Evolutionary conservation across 352 stramenopile genomes (phyloP).

Genomic region (Globisporangium echinulatum): DNA sequence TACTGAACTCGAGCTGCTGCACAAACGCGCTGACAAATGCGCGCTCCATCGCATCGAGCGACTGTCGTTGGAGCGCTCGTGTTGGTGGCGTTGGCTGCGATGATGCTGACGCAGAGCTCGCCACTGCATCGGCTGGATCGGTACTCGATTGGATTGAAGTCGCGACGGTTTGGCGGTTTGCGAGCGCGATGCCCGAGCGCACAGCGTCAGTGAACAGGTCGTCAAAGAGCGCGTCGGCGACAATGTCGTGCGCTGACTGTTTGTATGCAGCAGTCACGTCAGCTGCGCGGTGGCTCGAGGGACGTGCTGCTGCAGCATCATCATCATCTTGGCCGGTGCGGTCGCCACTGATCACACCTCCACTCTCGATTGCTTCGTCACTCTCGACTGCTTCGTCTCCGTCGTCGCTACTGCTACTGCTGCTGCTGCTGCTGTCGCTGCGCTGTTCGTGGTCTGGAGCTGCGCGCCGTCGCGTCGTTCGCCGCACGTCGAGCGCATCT

Average conservation of each 20-base stretch:
- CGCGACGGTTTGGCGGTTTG: neutral
- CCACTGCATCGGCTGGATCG: neutral
- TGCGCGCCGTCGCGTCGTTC: no score
- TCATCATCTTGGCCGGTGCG: neutral
- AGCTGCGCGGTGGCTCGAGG: neutral
- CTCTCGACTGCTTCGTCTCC: neutral
- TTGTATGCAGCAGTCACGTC: neutral
- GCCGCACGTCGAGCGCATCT: no score
- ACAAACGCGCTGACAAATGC: slow-evolving; percentile 1
- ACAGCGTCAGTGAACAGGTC: slow-evolving; percentile 2
- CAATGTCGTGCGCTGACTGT: neutral
- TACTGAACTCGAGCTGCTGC: slow-evolving; percentile 1
- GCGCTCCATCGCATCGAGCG: neutral
- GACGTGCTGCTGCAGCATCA: neutral
- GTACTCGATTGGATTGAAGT: no score
- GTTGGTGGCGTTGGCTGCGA: neutral
- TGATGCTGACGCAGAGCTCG: neutral
- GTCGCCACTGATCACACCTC: neutral
- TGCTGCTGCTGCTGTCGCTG: no score
- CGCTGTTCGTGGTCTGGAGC: no score
- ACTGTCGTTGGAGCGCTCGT: neutral
- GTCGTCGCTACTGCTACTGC: no score
- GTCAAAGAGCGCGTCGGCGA: slow-evolving; percentile 4
- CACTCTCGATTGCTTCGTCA: neutral
- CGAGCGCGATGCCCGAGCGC: neutral